Conservation (phyloP, 768 basidiomycete species). For the Russula vinacea region DNA sequence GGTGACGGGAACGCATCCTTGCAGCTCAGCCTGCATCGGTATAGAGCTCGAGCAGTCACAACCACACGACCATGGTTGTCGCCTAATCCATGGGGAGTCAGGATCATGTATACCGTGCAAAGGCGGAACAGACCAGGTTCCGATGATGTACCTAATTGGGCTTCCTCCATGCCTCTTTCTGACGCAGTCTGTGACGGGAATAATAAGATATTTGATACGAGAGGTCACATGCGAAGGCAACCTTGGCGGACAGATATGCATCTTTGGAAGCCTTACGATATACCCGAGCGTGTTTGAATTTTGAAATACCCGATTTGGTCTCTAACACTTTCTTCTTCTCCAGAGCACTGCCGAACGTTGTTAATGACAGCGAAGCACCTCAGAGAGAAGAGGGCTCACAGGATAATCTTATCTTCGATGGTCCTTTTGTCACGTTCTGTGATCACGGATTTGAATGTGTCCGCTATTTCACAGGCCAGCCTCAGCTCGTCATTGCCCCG, state of each 20-base stretch:
- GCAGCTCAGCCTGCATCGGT: conserved; percentile 9
- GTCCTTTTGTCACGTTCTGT: no score
- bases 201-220: not conserved
- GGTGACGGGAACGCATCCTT: conserved; percentile 13
- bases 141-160: not conserved
- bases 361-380: no score
- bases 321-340: no score
- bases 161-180: not conserved
- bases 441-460: no score
- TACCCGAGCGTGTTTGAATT: conserved; percentile 7
- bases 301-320: no score
- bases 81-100: not conserved
- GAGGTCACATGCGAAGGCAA: not conserved
- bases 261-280: conserved; percentile 3
- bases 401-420: no score
- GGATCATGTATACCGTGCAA: not conserved
- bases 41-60: not conserved
- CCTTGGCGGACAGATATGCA: conserved; percentile 3
- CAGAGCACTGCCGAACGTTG: no score
- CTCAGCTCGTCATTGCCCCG: not conserved
- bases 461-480: no score
- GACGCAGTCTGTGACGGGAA: not conserved
- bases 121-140: not conserved
- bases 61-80: not conserved
- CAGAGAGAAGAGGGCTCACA: no score